These are phyloP conservation scores for Pulicaria dysenterica DNA, from an alignment of 129 eudicot genomes.

Conservation along the genomic window DNA sequence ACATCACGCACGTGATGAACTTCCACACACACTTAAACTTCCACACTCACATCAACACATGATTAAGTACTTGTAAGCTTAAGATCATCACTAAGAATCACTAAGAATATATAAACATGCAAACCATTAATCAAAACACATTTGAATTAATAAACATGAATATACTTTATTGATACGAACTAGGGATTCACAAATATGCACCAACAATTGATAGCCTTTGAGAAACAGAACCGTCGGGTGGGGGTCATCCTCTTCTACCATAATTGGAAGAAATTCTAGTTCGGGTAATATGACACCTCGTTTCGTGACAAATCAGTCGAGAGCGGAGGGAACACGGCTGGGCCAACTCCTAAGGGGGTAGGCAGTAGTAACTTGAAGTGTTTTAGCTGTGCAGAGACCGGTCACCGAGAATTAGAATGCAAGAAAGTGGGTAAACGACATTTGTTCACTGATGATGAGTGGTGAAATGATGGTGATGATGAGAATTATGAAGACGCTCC, in stretches of 20 bases:
- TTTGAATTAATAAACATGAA: too few relatives aligned
- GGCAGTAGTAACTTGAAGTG: background rate
- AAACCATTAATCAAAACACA: too few relatives aligned
- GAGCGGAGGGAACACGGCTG: background rate
- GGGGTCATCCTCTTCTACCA: background rate
- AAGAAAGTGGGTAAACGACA: background rate
- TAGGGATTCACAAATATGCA: too few relatives aligned
- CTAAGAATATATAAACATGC: too few relatives aligned
- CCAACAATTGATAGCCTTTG: background rate
- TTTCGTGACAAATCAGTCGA: background rate
- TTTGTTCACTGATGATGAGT: too few relatives aligned
- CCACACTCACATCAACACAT: too few relatives aligned
- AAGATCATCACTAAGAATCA: too few relatives aligned
- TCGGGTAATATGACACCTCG: background rate
- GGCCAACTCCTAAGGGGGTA: background rate
- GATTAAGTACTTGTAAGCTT: too few relatives aligned
- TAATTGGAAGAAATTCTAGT: background rate
- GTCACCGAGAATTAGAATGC: background rate
- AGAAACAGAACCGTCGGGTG: constrained; percentile 2
- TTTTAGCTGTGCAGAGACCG: background rate
- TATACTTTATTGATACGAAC: too few relatives aligned
- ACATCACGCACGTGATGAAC: too few relatives aligned
- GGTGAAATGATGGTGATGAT: background rate
- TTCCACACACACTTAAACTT: too few relatives aligned
- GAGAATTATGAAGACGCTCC: background rate